Evolutionary conservation across 2,329 filamentous ascomycete species (phyloP).

Genomic region (Sarocladium strictum): DNA sequence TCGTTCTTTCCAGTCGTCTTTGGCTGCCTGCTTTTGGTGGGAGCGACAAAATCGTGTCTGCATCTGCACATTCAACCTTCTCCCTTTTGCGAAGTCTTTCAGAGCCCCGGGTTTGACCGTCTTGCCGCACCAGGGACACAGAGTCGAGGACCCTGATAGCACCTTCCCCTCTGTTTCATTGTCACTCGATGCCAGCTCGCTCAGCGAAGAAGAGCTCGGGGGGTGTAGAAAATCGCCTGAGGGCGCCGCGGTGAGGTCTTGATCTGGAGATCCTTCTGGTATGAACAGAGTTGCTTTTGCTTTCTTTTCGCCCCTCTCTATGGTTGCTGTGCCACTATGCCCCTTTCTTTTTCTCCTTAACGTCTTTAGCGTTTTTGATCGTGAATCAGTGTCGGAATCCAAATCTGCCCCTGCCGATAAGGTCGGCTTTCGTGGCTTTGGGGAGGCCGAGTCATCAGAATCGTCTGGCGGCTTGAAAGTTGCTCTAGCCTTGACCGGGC

Average conservation of each 20-base stretch:
- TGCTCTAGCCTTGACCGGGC: background rate
- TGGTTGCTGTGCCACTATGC: background rate
- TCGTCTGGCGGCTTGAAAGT: conserved; percentile 2
- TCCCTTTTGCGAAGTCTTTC: conserved; percentile 41
- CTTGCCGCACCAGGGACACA: conserved; percentile 63
- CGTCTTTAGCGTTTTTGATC: background rate
- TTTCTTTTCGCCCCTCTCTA: background rate
- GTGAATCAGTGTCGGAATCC: background rate
- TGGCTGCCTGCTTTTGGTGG: conserved; percentile 53
- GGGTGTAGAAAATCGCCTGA: background rate
- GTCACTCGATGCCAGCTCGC: background rate
- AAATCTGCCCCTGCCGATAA: background rate
- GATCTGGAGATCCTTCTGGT: background rate
- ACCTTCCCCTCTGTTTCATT: conserved; percentile 11
- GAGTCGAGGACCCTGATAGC: conserved; percentile 7
- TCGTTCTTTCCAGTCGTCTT: conserved; percentile 38
- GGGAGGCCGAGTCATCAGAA: background rate
- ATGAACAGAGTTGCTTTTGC: background rate
- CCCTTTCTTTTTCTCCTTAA: background rate
- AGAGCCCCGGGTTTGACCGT: conserved; percentile 50
- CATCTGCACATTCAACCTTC: conserved; percentile 47
- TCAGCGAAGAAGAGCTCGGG: background rate
- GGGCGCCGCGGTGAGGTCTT: background rate
- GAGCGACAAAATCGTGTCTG: conserved; percentile 59
- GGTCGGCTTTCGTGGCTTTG: background rate